Base-by-base conservation (phyloP, 306 rosid genomes). In the Ammopiptanthus mongolicus region DNA sequence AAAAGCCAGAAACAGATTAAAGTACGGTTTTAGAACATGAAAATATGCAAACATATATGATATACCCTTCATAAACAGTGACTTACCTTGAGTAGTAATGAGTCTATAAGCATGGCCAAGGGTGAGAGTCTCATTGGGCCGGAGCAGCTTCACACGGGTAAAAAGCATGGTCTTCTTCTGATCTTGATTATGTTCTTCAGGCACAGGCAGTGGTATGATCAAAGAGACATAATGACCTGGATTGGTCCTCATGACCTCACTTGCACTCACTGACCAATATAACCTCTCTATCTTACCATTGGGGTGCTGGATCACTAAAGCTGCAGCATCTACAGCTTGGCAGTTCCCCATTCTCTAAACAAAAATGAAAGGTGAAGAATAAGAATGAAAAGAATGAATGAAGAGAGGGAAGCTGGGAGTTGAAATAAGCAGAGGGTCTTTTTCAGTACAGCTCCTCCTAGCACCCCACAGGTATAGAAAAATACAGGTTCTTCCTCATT, bases 51-150 rank as follows among this genome's bases (percentile, higher is more conserved):
- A 12, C 64, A 67, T 1, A 15, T 8, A 37, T 29, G 5, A 37
- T n/a, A 1, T 0, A 33, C 37, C 57, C 11, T 66, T 17, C 34
- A 5, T 29, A 64, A 36, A 17, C 52, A 71, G 18, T 1, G 18
- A 36, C 28, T 22, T 64, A 95, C 98, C 98, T 83, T 85, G 98
- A 81, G 86, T 79, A 0, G 98, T 89, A 71, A 96, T 87, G 4
- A 96, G 92, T 29, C 98, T 80, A 31, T 96, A 96, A 63, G 99
- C 97, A 78, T 92, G 99, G 36, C 99, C 98, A 22, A 96, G 96
- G 44, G 91, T 79, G 75, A 96, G 99, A 65, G 89, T 90, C 47
- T 92, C 99, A 41, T 74, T 85, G 0, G 93, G 96, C 39, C 93
- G 80, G 47, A 96, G 99, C 76, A 96, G 90, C 89, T 96, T 92